phyloP scores from a whole-genome alignment of 1,139 yeast species.

The Geotrichum aggregatum region DNA sequence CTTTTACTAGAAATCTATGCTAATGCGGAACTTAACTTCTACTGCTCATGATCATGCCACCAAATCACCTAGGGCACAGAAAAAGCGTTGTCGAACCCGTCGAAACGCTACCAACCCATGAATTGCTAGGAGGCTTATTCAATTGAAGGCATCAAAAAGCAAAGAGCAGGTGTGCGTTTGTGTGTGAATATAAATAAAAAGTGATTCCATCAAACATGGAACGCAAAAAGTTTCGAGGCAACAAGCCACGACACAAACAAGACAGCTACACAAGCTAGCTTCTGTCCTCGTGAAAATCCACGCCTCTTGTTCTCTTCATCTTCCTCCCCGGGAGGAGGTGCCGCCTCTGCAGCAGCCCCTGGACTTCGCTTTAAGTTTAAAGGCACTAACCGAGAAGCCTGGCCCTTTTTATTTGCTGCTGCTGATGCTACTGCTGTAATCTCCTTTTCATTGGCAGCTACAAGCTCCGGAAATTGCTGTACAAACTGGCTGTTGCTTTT shows the following conservation, averaged over 20 bases:
- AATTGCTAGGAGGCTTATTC: too few relatives aligned
- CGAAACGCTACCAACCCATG: too few relatives aligned
- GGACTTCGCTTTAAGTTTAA: slow-evolving; percentile 1
- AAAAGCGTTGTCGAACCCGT: too few relatives aligned
- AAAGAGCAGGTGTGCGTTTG: background rate
- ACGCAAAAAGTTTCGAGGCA: slow-evolving; percentile 16
- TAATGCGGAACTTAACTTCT: too few relatives aligned
- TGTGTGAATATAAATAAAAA: background rate
- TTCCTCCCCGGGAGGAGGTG: background rate
- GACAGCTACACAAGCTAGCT: slow-evolving; percentile 13
- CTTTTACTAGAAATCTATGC: too few relatives aligned
- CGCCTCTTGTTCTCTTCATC: background rate
- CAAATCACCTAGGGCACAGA: too few relatives aligned
- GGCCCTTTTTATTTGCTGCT: background rate
- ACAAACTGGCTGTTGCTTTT: slow-evolving; percentile 12
- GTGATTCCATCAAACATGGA: background rate
- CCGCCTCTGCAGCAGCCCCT: background rate
- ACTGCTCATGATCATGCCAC: too few relatives aligned
- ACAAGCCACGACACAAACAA: slow-evolving; percentile 19
- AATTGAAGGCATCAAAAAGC: background rate
- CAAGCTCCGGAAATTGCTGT: slow-evolving; percentile 15
- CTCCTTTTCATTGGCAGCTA: slow-evolving; percentile 9
- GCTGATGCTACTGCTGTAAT: slow-evolving; percentile 1
- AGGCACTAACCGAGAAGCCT: slow-evolving; percentile 1
- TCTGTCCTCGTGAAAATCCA: slow-evolving; percentile 16